Conservation (phyloP, 306 rosid genomes). For the Dryas alaskensis region DNA sequence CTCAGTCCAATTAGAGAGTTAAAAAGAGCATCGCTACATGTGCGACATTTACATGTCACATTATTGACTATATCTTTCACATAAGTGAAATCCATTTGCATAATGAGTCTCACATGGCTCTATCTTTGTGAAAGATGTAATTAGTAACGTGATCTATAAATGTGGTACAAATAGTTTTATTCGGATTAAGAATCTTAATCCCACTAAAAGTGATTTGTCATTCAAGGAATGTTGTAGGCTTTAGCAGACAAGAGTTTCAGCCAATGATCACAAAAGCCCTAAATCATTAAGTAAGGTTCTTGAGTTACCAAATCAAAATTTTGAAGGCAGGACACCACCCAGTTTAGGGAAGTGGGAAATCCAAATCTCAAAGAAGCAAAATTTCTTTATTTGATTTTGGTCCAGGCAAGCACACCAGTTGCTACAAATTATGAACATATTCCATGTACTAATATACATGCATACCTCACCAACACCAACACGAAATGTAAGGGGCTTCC, state of each 20-base stretch:
- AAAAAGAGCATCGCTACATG: neutral
- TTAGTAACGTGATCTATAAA: neutral
- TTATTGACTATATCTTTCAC: too few relatives aligned
- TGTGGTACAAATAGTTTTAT: neutral
- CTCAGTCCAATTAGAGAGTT: neutral
- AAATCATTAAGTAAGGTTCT: neutral
- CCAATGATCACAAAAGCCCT: neutral
- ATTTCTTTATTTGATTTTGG: neutral
- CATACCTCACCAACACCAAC: slow-evolving; percentile 94
- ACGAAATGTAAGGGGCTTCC: slow-evolving; percentile 80
- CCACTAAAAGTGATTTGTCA: neutral
- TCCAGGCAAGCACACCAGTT: neutral
- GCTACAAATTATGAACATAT: neutral
- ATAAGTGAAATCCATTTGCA: too few relatives aligned
- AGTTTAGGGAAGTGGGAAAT: slow-evolving; percentile 4
- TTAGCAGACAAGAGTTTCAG: neutral
- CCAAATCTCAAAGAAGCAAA: neutral
- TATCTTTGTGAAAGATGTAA: too few relatives aligned
- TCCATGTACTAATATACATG: neutral
- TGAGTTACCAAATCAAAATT: neutral
- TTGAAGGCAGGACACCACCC: neutral
- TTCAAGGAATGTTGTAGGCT: neutral
- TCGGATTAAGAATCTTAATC: neutral
- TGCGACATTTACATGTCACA: neutral
- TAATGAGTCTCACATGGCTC: too few relatives aligned